Evolutionary conservation across 2,329 filamentous ascomycete genomes (phyloP).

Genomic region (Lecanicillium sp.): DNA sequence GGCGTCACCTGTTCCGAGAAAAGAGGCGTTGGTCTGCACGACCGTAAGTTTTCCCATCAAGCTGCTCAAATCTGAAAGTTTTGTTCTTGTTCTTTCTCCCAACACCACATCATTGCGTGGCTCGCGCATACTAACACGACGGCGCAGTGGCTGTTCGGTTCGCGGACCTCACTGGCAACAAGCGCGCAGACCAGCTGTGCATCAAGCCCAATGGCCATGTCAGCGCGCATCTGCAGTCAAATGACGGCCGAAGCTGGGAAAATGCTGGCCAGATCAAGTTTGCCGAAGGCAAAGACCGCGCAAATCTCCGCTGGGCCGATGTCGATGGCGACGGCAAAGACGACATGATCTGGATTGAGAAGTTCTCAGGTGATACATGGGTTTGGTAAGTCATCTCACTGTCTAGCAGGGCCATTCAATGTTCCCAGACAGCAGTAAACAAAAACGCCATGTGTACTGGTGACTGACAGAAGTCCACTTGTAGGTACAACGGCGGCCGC

Average conservation of each 20-base stretch:
- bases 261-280: slow-evolving; percentile 20
- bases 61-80: no score
- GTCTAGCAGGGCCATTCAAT: no score
- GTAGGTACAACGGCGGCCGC: slow-evolving; percentile 21
- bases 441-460: no score
- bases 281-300: slow-evolving; percentile 20
- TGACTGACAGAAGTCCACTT: no score
- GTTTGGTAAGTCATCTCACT: no score
- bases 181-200: slow-evolving; percentile 22
- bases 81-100: no score
- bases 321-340: slow-evolving; percentile 27
- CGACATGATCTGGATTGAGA: slow-evolving; percentile 26
- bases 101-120: no score
- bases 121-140: no score
- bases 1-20: slow-evolving; percentile 13
- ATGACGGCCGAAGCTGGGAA: slow-evolving; percentile 10
- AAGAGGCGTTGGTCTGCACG: slow-evolving; percentile 16
- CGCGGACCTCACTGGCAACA: slow-evolving; percentile 21
- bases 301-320: slow-evolving; percentile 28
- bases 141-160: slow-evolving; percentile 19
- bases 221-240: slow-evolving; percentile 16
- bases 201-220: slow-evolving; percentile 18
- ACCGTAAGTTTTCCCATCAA: no score
- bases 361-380: slow-evolving; percentile 20
- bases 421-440: no score